A percentile compares a stretch with the other conserved stretches of the same genome.
phyloP scores from a whole-genome alignment of 306 rosid genomes.

The Amphicarpaea edgeworthii region DNA sequence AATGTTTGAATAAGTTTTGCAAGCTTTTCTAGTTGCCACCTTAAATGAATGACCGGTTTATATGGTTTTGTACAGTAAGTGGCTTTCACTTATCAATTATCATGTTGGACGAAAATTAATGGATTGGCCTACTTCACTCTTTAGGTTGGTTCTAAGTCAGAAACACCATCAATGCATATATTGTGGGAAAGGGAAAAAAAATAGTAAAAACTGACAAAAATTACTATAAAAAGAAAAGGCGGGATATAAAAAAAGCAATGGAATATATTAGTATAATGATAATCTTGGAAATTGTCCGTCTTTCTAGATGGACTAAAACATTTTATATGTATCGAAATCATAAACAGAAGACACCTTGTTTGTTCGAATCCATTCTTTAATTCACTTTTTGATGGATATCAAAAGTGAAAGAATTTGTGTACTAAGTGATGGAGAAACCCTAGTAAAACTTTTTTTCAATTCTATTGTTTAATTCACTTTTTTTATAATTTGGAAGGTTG shows the following conservation, averaged over 20 bases:
- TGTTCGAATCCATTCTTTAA: too few species aligned
- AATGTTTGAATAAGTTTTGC: too few species aligned
- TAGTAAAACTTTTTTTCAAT: too few species aligned
- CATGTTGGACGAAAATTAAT: background rate
- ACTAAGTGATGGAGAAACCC: too few species aligned
- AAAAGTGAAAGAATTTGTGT: too few species aligned
- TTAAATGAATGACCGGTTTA: background rate
- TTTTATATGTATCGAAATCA: too few species aligned
- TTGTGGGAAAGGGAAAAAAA: background rate
- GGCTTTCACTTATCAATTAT: background rate
- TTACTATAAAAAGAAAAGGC: background rate
- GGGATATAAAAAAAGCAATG: background rate
- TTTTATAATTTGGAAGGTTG: too few species aligned
- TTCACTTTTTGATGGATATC: too few species aligned
- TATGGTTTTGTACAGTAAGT: background rate
- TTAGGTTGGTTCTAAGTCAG: slow-evolving; percentile 11
- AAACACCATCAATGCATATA: background rate
- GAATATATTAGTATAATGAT: background rate
- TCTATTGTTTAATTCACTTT: too few species aligned
- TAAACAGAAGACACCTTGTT: too few species aligned
- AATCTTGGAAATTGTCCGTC: background rate
- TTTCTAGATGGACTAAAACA: background rate
- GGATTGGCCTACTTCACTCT: background rate
- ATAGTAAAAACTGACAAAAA: background rate
- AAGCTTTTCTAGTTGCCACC: background rate